Evolutionary conservation across 2,329 filamentous ascomycete species (phyloP), one percentile per base, ranked within the genome.

Genomic region (Aspergillus sp.): DNA sequence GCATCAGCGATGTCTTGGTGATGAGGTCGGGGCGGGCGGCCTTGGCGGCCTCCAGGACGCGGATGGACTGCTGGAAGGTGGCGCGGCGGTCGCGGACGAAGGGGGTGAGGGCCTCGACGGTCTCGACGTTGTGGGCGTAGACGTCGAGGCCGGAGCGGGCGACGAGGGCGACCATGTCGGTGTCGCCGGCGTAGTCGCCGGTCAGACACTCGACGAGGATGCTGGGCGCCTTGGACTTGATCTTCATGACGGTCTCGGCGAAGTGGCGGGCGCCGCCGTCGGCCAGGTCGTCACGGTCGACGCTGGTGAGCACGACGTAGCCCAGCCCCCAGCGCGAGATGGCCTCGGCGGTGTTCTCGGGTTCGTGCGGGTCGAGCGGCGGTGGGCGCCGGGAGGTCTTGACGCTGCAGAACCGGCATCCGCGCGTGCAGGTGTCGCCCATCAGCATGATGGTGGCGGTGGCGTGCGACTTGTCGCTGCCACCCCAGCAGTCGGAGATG

Each of bases 361-460:
- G 94, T 76, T 99, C 94, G 73, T 97, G 93, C 2, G 90, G 89
- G 70, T 99, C 94, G 46, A 99, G 81, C 10, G 94, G 89, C 11
- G 91, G 86, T 0, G 85, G 85, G 1, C 79, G 76, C 41, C 88
- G 86, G 53, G 78, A 87, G 3, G 94, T 99, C 81, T 97, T 97
- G 48, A 99, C 94, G 60, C 88, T 91, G 81, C 94, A 99, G 79
- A 99, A 99, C 49, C 94, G 85, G 75, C 94, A 99, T 16, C 93
- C 94, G 55, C 94, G 84, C 16, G 94, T 99, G 75, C 94, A 99
- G 7, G 93, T 97, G 72, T 99, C 94, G 59, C 94, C 94, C 92
- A 97, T 97, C 45, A 99, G 78, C 94, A 99, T 99, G 73, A 99
- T 97, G 10, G 94, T 99, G 2, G 94, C 94, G 29, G 94, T 99